Percentiles rank a stretch among this genome's conserved stretches.
phyloP scores from a whole-genome alignment of 257 asterid species.

The Solanum chilense region DNA sequence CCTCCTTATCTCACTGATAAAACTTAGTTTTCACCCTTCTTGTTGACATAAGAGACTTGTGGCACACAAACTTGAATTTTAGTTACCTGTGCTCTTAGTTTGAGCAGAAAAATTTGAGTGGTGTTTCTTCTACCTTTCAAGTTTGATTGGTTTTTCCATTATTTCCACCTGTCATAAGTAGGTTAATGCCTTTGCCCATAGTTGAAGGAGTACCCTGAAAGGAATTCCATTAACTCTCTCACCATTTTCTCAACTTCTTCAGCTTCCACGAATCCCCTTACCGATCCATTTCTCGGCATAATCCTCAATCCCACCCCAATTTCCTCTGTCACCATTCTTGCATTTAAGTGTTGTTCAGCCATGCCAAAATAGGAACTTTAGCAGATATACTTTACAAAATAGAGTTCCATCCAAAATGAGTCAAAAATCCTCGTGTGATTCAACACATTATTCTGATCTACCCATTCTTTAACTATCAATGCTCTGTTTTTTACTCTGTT shows the following conservation, averaged over 20 bases:
- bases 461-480: slow-evolving; percentile 50
- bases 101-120: neutral
- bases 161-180: neutral
- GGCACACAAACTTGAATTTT: neutral
- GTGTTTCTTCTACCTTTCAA: neutral
- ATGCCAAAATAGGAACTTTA: slow-evolving; percentile 51
- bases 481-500: slow-evolving; percentile 12
- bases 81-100: neutral
- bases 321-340: slow-evolving; percentile 41
- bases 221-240: slow-evolving; percentile 28
- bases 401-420: slow-evolving; percentile 87
- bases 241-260: slow-evolving; percentile 54
- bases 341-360: slow-evolving; percentile 69
- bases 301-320: slow-evolving; percentile 37
- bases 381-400: slow-evolving; percentile 41
- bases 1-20: neutral
- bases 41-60: neutral
- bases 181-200: neutral
- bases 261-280: slow-evolving; percentile 31
- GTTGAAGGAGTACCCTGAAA: neutral
- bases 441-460: slow-evolving; percentile 39
- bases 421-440: slow-evolving; percentile 46
- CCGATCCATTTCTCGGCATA: slow-evolving; percentile 29
- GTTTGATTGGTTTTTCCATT: neutral
- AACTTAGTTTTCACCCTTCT: neutral